These are phyloP conservation scores for Kregervanrija pseudodelftensis DNA, from an alignment of 805 yeast species.

Conservation along the genomic window DNA sequence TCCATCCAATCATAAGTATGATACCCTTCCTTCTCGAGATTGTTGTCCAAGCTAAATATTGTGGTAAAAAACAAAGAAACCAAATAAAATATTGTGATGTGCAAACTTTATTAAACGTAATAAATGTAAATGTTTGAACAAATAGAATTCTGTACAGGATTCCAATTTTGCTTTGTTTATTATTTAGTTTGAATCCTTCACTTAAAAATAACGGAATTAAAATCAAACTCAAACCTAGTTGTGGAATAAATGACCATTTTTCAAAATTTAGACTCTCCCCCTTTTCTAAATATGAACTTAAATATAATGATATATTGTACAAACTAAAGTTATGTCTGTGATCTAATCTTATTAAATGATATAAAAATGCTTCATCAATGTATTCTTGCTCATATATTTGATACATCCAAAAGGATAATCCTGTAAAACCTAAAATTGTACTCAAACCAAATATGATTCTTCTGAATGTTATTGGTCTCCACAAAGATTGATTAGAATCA, in stretches of 20 bases:
- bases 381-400: constrained; percentile 65
- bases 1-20: constrained; percentile 50
- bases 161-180: constrained; percentile 20
- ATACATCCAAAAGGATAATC: constrained; percentile 57
- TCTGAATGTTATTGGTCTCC: constrained; percentile 34
- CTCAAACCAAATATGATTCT: constrained; percentile 37
- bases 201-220: constrained; percentile 48
- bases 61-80: constrained; percentile 83
- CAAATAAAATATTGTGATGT: constrained; percentile 96
- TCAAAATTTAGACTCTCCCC: constrained; percentile 15
- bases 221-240: constrained; percentile 51
- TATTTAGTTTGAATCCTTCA: constrained; percentile 2
- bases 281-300: constrained; percentile 37
- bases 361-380: constrained; percentile 68
- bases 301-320: constrained; percentile 69
- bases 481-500: constrained; percentile 24
- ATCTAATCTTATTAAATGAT: constrained; percentile 78
- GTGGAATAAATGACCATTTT: constrained; percentile 77
- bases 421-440: constrained; percentile 36
- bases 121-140: constrained; percentile 72
- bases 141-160: constrained; percentile 48
- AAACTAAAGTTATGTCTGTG: constrained; percentile 94
- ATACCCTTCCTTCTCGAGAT: constrained; percentile 34
- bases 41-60: constrained; percentile 46
- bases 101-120: constrained; percentile 71